Percentiles rank a stretch among this genome's conserved stretches.
Conservation (phyloP, 2,329 filamentous ascomycete genomes). For the Claviceps digitariae region DNA sequence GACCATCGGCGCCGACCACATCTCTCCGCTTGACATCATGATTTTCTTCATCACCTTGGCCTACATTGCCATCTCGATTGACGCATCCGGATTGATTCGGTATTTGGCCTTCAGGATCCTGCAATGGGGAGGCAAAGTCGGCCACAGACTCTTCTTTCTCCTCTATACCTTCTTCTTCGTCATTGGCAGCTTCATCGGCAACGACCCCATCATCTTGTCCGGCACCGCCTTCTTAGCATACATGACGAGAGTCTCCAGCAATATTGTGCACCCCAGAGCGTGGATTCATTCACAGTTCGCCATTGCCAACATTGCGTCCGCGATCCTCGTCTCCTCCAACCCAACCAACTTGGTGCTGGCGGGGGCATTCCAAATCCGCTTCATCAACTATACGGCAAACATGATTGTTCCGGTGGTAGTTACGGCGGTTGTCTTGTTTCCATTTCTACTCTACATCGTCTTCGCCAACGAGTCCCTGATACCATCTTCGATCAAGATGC, state of each 20-base stretch:
- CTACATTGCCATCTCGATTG: constrained; percentile 66
- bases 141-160: constrained; percentile 56
- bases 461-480: constrained; percentile 52
- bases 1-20: constrained; percentile 50
- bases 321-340: constrained; percentile 65
- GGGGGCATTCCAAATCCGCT: constrained; percentile 58
- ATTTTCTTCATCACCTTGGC: constrained; percentile 59
- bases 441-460: constrained; percentile 55
- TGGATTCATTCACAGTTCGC: constrained; percentile 65
- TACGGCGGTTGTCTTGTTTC: constrained; percentile 56
- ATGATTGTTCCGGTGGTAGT: constrained; percentile 59
- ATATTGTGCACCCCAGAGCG: constrained; percentile 55
- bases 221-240: constrained; percentile 64
- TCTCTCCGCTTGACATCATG: constrained; percentile 61
- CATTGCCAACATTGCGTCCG: constrained; percentile 59
- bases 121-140: constrained; percentile 51
- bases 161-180: constrained; percentile 60
- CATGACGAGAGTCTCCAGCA: constrained; percentile 62
- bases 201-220: constrained; percentile 62
- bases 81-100: constrained; percentile 59
- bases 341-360: constrained; percentile 64
- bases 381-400: constrained; percentile 63
- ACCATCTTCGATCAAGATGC: constrained; percentile 52
- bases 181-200: constrained; percentile 56
- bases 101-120: constrained; percentile 59